Evolutionary conservation across 1,139 yeast species (phyloP), one percentile per base, ranked within the genome.

Genomic region (Pichia sp.): DNA sequence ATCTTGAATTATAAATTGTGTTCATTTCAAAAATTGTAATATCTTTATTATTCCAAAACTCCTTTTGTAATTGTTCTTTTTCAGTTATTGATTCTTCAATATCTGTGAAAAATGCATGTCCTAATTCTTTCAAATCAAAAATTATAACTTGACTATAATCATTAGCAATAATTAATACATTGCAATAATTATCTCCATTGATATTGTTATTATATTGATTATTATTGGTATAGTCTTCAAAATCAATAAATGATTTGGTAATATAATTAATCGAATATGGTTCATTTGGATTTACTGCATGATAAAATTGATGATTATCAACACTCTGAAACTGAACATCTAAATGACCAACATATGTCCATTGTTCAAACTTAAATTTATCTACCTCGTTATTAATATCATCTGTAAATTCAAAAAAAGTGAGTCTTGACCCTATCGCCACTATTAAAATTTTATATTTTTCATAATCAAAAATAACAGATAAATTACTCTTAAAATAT

Each of bases 111-210:
- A 45, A n/a, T 6, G 35, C n/a, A 6, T 26, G 40, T 24, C 61
- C 33, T 3, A 74, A 50, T 1, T 58, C 58, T 0, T 64, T 64
- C 7, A 68, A 54, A 31, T 62, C 59, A 69, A 76, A 80, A 0
- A 80, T 55, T 48, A 73, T 52, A 1, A 77, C 63, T 20, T 73
- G 59, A 0, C 87, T 86, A 60, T 78, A 81, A 56, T 82, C 89
- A 28, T 68, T 55, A 35, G 82, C 77, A 2, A 25, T 26, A 51
- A 0, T 64, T 69, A 3, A 55, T 51, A 35, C 60, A 53, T 1
- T 54, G n/a, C 41, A 8, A 64, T 69, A 1, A 76, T 46, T 9
- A 24, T 22, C 5, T 23, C 20, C 7, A 29, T 29, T 23, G n/a
- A n/a, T n/a, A n/a, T n/a, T n/a, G n/a, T n/a, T n/a, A n/a, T n/a